Evolutionary conservation across 2,329 filamentous ascomycete genomes (phyloP).

Genomic region (Cercospora zeae-maydis): DNA sequence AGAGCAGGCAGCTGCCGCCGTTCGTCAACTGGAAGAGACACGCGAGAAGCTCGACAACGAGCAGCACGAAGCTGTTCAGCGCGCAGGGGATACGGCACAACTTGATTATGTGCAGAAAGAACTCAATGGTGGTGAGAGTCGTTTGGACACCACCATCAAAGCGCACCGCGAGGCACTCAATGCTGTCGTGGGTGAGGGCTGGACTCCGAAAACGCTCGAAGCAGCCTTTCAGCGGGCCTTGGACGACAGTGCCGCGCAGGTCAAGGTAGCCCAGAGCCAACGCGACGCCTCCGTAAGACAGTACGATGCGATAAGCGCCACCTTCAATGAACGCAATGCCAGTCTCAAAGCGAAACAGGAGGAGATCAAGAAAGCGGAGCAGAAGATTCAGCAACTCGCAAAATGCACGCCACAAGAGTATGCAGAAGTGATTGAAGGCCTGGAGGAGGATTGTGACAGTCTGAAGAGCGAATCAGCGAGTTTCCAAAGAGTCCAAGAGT

Average conservation of each 20-base stretch:
- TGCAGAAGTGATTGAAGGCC: conserved; percentile 51
- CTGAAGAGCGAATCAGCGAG: conserved; percentile 55
- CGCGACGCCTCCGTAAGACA: conserved; percentile 70
- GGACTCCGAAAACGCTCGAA: conserved; percentile 69
- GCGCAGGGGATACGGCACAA: conserved; percentile 77
- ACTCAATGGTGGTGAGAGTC: conserved; percentile 66
- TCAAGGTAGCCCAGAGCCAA: conserved; percentile 64
- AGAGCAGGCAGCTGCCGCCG: conserved; percentile 59
- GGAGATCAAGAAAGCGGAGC: conserved; percentile 54
- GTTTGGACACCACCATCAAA: conserved; percentile 70
- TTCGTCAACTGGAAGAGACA: conserved; percentile 68
- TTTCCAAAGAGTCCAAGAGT: conserved; percentile 23
- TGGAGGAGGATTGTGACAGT: conserved; percentile 45
- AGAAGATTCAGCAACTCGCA: conserved; percentile 48
- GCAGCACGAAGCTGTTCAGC: conserved; percentile 74
- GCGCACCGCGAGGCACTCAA: conserved; percentile 71
- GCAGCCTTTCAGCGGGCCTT: conserved; percentile 63
- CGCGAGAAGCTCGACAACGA: conserved; percentile 72
- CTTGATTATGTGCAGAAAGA: conserved; percentile 82
- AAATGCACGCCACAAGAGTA: conserved; percentile 53
- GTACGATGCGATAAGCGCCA: conserved; percentile 68
- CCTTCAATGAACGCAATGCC: conserved; percentile 63
- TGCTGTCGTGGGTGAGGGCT: conserved; percentile 60
- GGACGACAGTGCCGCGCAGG: conserved; percentile 53
- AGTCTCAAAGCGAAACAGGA: conserved; percentile 61